Percentiles rank a stretch among this genome's conserved stretches.
Conservation (phyloP, 306 rosid genomes). For the Ormosia emarginata region DNA sequence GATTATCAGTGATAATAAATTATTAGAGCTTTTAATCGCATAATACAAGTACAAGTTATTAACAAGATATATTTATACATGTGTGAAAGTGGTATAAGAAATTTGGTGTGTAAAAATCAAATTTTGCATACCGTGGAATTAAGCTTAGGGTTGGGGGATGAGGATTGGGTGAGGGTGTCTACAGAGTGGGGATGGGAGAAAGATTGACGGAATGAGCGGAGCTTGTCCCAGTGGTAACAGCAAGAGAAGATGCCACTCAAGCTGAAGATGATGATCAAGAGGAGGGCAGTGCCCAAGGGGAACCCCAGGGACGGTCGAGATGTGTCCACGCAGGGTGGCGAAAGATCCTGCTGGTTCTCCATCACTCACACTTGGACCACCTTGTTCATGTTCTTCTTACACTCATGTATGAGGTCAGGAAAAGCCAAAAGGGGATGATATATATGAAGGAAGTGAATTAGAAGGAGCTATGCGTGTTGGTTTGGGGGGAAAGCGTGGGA, state of each 20-base stretch:
- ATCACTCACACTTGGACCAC: constrained; percentile 13
- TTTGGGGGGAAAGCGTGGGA: neutral
- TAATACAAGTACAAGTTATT: too few species aligned
- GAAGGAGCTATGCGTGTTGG: neutral
- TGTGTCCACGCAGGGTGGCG: constrained; percentile 61
- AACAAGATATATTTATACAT: too few species aligned
- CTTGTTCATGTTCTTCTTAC: neutral
- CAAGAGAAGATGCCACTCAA: constrained; percentile 95
- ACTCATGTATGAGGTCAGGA: constrained; percentile 40
- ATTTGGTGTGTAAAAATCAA: neutral
- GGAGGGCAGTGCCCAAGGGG: constrained; percentile 94
- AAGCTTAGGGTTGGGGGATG: constrained; percentile 45
- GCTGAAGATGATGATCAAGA: constrained; percentile 77
- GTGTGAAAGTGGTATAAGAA: too few species aligned
- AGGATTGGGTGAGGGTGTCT: constrained; percentile 28
- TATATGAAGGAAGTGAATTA: neutral
- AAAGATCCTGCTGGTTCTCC: constrained; percentile 65
- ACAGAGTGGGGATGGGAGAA: constrained; percentile 15
- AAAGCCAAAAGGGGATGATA: neutral
- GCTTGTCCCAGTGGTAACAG: constrained; percentile 96
- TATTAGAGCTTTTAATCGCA: too few species aligned
- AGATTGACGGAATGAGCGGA: constrained; percentile 69
- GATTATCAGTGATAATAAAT: too few species aligned
- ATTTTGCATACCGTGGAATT: constrained; percentile 32
- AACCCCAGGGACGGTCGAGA: constrained; percentile 92